A percentile compares a stretch with the other conserved stretches of the same genome.
These are phyloP conservation scores for Phytopythium sindhum DNA, from an alignment of 352 stramenopile genomes.

Conservation along the genomic window DNA sequence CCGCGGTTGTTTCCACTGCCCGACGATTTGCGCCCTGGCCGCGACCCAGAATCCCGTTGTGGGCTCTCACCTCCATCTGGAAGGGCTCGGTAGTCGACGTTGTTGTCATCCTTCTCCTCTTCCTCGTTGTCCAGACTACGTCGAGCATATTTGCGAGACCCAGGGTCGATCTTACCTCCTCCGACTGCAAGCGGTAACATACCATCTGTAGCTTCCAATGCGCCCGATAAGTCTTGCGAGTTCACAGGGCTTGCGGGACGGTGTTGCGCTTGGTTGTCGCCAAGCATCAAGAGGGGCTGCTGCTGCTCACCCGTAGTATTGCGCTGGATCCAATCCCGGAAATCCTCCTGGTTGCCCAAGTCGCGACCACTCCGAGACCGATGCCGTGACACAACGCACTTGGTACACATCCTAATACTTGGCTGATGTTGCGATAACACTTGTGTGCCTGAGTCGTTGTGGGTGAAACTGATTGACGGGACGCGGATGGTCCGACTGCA, in stretches of 20 bases:
- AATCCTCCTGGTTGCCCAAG: conserved; percentile 75
- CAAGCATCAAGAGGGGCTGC: conserved; percentile 15
- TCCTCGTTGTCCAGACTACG: conserved; percentile 71
- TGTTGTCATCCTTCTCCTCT: conserved; percentile 42
- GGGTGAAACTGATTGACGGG: conserved; percentile 80
- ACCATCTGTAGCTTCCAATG: conserved; percentile 22
- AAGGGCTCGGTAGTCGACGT: conserved; percentile 5
- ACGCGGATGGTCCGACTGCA: conserved; percentile 84
- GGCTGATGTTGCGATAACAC: conserved; percentile 75
- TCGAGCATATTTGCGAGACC: conserved; percentile 42
- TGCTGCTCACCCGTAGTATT: conserved; percentile 40
- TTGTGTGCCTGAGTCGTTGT: conserved; percentile 78
- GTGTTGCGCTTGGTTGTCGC: conserved; percentile 31
- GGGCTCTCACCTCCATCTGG: background rate
- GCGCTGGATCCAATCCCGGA: conserved; percentile 76
- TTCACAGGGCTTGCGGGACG: conserved; percentile 50
- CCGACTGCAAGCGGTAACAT: conserved; percentile 10
- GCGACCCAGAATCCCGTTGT: conserved; percentile 1
- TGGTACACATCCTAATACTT: conserved; percentile 82
- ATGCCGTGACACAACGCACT: conserved; percentile 78
- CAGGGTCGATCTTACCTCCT: conserved; percentile 12
- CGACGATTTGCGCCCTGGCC: conserved; percentile 1
- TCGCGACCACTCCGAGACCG: conserved; percentile 68
- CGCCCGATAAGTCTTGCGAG: conserved; percentile 62
- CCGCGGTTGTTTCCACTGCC: background rate